A percentile compares a stretch with the other conserved stretches of the same genome.
phyloP scores from a whole-genome alignment of 2,329 filamentous ascomycete genomes.

The Calonectria honghensis region DNA sequence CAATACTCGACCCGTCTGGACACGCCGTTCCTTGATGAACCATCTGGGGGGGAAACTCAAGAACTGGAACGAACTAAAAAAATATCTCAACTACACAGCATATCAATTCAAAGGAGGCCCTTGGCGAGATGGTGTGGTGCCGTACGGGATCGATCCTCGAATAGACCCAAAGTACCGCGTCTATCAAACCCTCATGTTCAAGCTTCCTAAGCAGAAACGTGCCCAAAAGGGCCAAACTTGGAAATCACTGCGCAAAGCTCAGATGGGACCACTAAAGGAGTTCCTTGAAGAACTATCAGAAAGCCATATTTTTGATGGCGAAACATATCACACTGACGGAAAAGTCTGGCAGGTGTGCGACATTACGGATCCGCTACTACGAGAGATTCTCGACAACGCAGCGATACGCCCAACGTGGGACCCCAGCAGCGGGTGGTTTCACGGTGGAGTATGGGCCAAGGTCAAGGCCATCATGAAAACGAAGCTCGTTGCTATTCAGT shows the following conservation, averaged over 20 bases:
- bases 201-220: constrained; percentile 74
- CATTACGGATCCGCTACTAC: constrained; percentile 86
- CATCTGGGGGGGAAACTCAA: constrained; percentile 73
- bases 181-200: constrained; percentile 94
- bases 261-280: constrained; percentile 63
- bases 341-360: constrained; percentile 98
- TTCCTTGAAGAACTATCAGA: constrained; percentile 63
- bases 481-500: constrained; percentile 83
- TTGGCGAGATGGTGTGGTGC: constrained; percentile 91
- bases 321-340: constrained; percentile 83
- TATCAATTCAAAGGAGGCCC: constrained; percentile 96
- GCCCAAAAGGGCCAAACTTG: constrained; percentile 68
- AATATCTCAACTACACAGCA: constrained; percentile 87
- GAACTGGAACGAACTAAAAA: constrained; percentile 78
- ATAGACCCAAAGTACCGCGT: constrained; percentile 83
- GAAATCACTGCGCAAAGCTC: constrained; percentile 67
- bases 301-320: constrained; percentile 89
- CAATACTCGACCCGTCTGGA: constrained; percentile 87
- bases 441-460: constrained; percentile 87
- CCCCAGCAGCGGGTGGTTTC: constrained; percentile 86
- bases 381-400: constrained; percentile 77
- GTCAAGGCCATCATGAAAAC: constrained; percentile 91
- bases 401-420: constrained; percentile 77
- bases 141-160: constrained; percentile 90
- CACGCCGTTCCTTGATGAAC: constrained; percentile 87